These are phyloP conservation scores for Fusarium tricinctum DNA, from an alignment of 2,329 filamentous ascomycete genomes.

Conservation along the genomic window DNA sequence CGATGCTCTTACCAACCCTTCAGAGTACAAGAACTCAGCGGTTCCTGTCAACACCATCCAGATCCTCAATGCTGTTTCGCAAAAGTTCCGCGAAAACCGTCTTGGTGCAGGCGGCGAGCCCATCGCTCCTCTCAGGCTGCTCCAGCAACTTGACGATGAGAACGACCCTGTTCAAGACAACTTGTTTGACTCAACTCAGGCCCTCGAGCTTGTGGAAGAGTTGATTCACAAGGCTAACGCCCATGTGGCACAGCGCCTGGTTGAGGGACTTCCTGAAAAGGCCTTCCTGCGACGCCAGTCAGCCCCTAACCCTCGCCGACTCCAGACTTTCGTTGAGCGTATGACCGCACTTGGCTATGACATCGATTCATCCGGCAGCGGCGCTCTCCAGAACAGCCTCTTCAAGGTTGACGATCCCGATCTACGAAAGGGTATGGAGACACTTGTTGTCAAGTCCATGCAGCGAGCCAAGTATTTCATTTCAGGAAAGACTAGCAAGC, in stretches of 20 bases:
- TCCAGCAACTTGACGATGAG: conserved; percentile 97
- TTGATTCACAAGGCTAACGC: conserved; percentile 93
- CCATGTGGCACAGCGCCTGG: conserved; percentile 88
- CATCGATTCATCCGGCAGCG: conserved; percentile 90
- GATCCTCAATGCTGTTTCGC: conserved; percentile 83
- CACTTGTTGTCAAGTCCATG: conserved; percentile 94
- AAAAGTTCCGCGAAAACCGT: conserved; percentile 91
- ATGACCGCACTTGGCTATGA: conserved; percentile 94
- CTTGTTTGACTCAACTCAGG: conserved; percentile 90
- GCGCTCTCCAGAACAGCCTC: conserved; percentile 91
- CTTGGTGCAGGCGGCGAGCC: conserved; percentile 84
- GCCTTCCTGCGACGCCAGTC: conserved; percentile 90
- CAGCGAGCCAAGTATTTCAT: conserved; percentile 96
- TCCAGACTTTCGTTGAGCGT: conserved; percentile 91
- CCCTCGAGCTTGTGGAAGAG: conserved; percentile 95
- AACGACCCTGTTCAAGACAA: conserved; percentile 97
- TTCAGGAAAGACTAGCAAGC: conserved; percentile 80
- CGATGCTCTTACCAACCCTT: conserved; percentile 76
- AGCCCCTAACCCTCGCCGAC: conserved; percentile 86
- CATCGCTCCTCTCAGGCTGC: conserved; percentile 86
- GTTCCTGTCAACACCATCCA: conserved; percentile 82
- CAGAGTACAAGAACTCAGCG: conserved; percentile 73
- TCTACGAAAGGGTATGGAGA: conserved; percentile 98
- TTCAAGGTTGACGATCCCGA: conserved; percentile 93
- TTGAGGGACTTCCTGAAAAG: conserved; percentile 86